A percentile compares a stretch with the other conserved stretches of the same genome.
Evolutionary conservation across 1,139 yeast genomes (phyloP).

Genomic region (Taphrina sp.): DNA sequence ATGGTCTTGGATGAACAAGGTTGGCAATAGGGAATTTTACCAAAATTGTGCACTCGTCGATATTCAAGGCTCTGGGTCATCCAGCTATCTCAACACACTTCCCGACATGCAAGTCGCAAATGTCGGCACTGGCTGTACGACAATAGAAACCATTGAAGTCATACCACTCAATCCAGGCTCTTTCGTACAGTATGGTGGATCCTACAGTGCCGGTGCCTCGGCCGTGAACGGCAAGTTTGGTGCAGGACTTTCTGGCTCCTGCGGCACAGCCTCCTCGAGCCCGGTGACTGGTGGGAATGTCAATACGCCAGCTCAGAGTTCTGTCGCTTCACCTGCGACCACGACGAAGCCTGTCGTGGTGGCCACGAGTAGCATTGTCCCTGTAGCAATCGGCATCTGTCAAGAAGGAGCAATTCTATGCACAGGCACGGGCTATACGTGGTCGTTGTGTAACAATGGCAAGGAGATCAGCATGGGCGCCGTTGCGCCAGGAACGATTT

Average conservation of each 20-base stretch:
- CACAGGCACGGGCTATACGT: conserved; percentile 16
- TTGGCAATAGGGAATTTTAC: conserved; percentile 42
- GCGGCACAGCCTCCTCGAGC: conserved; percentile 4
- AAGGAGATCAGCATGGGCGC: conserved; percentile 18
- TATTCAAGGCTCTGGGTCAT: conserved; percentile 35
- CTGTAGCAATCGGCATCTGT: neutral
- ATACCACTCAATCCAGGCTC: conserved; percentile 20
- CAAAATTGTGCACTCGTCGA: conserved; percentile 42
- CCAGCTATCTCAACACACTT: conserved; percentile 35
- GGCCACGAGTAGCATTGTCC: neutral
- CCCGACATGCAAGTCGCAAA: conserved; percentile 28
- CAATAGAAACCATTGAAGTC: conserved; percentile 26
- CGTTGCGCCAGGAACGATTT: conserved; percentile 32
- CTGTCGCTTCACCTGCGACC: neutral
- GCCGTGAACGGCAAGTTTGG: conserved; percentile 13
- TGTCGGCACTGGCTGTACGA: conserved; percentile 20
- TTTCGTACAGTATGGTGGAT: conserved; percentile 20
- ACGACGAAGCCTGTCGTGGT: neutral
- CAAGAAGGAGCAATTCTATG: conserved; percentile 16
- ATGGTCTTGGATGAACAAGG: conserved; percentile 41
- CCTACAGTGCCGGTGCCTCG: conserved; percentile 12
- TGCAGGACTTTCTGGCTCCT: conserved; percentile 23
- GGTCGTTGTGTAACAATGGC: conserved; percentile 20
- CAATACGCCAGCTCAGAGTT: neutral
- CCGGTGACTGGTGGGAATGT: neutral